Evolutionary conservation across 2,329 filamentous ascomycete species (phyloP).

Genomic region (Dactylonectria macrodidyma): DNA sequence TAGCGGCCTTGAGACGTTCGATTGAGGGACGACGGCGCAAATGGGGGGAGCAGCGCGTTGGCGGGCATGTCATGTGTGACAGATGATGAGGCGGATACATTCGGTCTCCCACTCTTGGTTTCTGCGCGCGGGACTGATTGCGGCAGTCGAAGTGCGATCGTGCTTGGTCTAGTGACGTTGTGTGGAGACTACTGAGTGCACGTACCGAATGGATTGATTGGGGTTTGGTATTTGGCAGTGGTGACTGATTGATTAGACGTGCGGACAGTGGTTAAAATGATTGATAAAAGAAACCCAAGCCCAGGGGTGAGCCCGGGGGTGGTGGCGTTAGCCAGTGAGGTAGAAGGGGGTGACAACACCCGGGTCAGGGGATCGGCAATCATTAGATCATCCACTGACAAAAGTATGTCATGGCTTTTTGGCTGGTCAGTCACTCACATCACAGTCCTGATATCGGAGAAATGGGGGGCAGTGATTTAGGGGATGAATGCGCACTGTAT

Average conservation of each 20-base stretch:
- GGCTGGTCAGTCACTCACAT: background rate
- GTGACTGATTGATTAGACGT: constrained; percentile 30
- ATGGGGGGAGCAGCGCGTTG: background rate
- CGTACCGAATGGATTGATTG: constrained; percentile 31
- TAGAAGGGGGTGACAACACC: constrained; percentile 26
- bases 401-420: constrained; percentile 20
- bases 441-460: constrained; percentile 18
- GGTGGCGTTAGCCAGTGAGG: constrained; percentile 18
- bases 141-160: constrained; percentile 12
- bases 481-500: constrained; percentile 8
- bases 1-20: background rate
- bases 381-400: constrained; percentile 24
- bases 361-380: constrained; percentile 34
- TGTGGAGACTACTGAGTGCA: constrained; percentile 26
- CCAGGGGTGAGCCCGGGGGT: background rate
- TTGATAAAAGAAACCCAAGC: constrained; percentile 38
- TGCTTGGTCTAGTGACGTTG: constrained; percentile 20
- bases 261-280: constrained; percentile 31
- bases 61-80: constrained; percentile 3
- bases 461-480: constrained; percentile 1
- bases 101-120: constrained; percentile 22
- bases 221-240: constrained; percentile 13
- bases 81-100: constrained; percentile 8
- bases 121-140: background rate
- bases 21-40: background rate